Evolutionary conservation across 805 yeast genomes (phyloP), one percentile per base, ranked within the genome.

Genomic region (Pichia gijzeniarum): DNA sequence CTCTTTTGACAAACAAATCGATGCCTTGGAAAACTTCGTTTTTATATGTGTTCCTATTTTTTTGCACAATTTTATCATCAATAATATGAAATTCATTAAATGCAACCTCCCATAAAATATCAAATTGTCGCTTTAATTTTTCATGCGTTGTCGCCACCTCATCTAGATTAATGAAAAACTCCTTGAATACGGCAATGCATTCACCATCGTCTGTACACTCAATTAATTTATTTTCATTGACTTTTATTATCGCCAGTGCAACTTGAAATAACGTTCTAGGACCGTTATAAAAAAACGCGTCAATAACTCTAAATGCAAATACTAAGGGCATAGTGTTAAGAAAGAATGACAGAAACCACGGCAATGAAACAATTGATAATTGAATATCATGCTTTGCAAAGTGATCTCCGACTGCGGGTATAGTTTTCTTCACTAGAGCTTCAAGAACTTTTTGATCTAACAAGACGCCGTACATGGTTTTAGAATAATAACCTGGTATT

Each of bases 391-490:
- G 66, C 41, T 75, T 73, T 3, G 70, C 70, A 38, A 93, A 79
- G 63, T 93, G 97, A 10, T 77, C 85, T 84, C 95, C 85, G 41
- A 93, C 61, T 17, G 85, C 60, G 1, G 99, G 99, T 83, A 93
- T 79, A 0, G 93, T 87, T 45, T 83, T 85, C 59, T 84, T 86
- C 1, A 93, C 95, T 44, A 93, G 72, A 0, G 87, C 77, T 64
- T 93, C 99, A 61, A 93, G 86, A 1, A 93, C 99, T 55, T 81
- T 79, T 67, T 93, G 99, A 60, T 93, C 99, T 32, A 93, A 69
- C 27, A 93, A 68, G 1, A 96, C 93, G 21, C 99, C 99, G 58
- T 91, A 91, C 99, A 93, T 93, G 0, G 97, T 91, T 57, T 80
- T 87, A 3, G 98, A 90, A 59, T 93, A 93, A 63, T 93, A 93